These are phyloP conservation scores for Colletotrichum sp. DNA, from an alignment of 2,329 filamentous ascomycete genomes.

Conservation along the genomic window DNA sequence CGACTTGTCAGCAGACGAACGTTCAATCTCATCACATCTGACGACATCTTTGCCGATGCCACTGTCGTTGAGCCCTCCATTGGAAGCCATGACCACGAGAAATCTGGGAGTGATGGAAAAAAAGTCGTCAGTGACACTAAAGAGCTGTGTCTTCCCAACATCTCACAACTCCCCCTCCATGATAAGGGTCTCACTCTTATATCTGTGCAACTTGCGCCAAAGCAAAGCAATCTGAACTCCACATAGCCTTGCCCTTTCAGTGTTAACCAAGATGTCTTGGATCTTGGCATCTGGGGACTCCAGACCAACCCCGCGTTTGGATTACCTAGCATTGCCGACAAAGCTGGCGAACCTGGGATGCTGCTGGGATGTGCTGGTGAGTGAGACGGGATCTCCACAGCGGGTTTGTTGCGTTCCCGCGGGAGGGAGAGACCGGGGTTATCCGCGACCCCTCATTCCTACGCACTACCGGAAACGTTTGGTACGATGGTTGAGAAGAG, in stretches of 20 bases:
- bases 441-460: background rate
- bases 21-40: conserved; percentile 4
- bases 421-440: background rate
- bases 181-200: background rate
- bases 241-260: background rate
- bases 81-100: background rate
- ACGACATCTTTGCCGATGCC: background rate
- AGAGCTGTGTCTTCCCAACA: background rate
- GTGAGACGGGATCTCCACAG: background rate
- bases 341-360: background rate
- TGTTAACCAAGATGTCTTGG: background rate
- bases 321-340: background rate
- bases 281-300: conserved; percentile 18
- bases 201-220: background rate
- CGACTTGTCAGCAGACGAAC: background rate
- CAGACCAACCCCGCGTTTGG: conserved; percentile 11
- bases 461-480: background rate
- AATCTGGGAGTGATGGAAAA: background rate
- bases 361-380: background rate
- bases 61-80: background rate
- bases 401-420: background rate
- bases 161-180: background rate
- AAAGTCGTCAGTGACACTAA: too few species aligned
- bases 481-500: background rate
- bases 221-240: background rate